These are phyloP conservation scores for Thermomyces lanuginosus DNA, from an alignment of 2,329 filamentous ascomycete genomes.

Conservation along the genomic window DNA sequence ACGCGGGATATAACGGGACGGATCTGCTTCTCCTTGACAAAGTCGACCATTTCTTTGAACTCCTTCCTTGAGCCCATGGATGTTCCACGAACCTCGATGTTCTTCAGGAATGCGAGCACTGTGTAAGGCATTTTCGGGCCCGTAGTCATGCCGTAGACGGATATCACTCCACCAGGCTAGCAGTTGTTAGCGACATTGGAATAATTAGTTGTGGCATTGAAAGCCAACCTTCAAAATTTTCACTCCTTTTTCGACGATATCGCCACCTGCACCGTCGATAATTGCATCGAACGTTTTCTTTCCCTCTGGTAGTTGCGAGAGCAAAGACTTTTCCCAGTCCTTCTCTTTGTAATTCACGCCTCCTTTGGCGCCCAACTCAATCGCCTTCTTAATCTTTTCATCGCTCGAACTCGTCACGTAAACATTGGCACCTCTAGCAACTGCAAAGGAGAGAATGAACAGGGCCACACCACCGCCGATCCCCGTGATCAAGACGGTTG, in stretches of 20 bases:
- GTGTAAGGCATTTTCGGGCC: conserved; percentile 70
- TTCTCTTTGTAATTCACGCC: conserved; percentile 69
- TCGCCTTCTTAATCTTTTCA: conserved; percentile 58
- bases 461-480: conserved; percentile 88
- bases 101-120: conserved; percentile 71
- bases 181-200: conserved; percentile 8
- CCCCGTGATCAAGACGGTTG: conserved; percentile 72
- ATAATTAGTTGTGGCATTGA: too few relatives aligned
- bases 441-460: conserved; percentile 63
- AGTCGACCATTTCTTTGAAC: conserved; percentile 78
- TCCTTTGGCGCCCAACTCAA: conserved; percentile 55
- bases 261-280: conserved; percentile 78
- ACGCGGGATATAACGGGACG: conserved; percentile 61
- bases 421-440: conserved; percentile 57
- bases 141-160: conserved; percentile 81
- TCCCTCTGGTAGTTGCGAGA: conserved; percentile 40
- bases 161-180: conserved; percentile 61
- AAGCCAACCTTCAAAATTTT: conserved; percentile 58
- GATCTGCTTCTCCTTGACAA: conserved; percentile 58
- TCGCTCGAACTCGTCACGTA: conserved; percentile 62
- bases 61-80: conserved; percentile 88
- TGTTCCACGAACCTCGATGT: conserved; percentile 68
- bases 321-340: conserved; percentile 66
- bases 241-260: conserved; percentile 54
- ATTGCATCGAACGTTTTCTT: conserved; percentile 63